Base-by-base conservation (phyloP, 2,329 filamentous ascomycete species). In the Sphaerulina vaccinii region DNA sequence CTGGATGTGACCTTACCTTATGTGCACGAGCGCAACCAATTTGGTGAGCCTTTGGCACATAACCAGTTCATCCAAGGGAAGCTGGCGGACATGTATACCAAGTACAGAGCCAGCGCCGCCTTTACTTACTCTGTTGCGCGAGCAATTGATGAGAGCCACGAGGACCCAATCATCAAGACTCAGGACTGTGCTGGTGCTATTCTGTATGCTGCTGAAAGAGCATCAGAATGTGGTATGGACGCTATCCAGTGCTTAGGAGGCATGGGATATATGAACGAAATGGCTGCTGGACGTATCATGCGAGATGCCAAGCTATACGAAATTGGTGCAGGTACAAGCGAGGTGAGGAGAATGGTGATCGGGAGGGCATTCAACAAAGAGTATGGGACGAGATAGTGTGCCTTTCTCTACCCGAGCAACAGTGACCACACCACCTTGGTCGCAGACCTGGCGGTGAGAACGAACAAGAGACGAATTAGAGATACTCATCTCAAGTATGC, bases 71-170 rank as follows among this genome's bases (percentile, higher is more conserved):
- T 97, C 18, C 93, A 97, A 72, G 92, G 88, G 51, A 92, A 91
- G 68, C 79, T 97, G 39, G 90, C 93, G 50, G 91, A 97, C 70
- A 96, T 99, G 91, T 95, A 97, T 74, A 96, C 90, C 41, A 95
- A 95, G 71, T 81, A 93, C 53, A 86, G 88, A 64, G 90, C 88
- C 9, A 85, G 86, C 13, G 78, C 84, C n/a, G 81, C 90, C 2
- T 96, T 96, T 72, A 97, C 92, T 0, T 95, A 95, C 67, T 75
- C 79, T 32, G 91, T 91, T 0, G 93, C 93, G 2, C 79, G 81
- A 40, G 79, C 81, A 1, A 86, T 96, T 16, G 92, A 96, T 63
- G 88, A 92, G 36, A 64, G 59, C 21, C 59, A 64, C 38, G 62
- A 66, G 42, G 46, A 62, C 10, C 64, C 68, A 5, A 56, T 77